phyloP scores from a whole-genome alignment of 2,329 filamentous ascomycete genomes.

The Neonectria faginata region DNA sequence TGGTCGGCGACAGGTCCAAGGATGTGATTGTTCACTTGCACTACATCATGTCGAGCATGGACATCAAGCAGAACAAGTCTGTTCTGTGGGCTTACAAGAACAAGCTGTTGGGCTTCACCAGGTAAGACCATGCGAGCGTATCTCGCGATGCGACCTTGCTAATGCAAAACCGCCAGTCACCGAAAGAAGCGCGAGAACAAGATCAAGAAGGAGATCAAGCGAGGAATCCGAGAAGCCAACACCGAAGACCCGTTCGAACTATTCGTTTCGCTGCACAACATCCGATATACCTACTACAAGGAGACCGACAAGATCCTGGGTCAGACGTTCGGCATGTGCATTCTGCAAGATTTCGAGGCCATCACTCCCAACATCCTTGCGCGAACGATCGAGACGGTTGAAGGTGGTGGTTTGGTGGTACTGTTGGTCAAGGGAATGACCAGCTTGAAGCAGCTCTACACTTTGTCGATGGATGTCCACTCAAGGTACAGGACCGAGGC shows the following conservation, averaged over 20 bases:
- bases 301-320: constrained; percentile 99
- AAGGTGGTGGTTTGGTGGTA: constrained; percentile 92
- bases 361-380: constrained; percentile 97
- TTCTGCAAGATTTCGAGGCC: constrained; percentile 97
- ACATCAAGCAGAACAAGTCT: constrained; percentile 90
- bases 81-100: constrained; percentile 99
- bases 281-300: constrained; percentile 99
- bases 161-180: constrained; percentile 67
- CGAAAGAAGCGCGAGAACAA: constrained; percentile 98
- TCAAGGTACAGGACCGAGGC: constrained; percentile 96
- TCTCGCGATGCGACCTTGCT: constrained; percentile 30
- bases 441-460: constrained; percentile 97
- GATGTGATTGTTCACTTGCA: constrained; percentile 95
- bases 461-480: constrained; percentile 97
- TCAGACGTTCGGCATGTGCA: constrained; percentile 98
- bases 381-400: constrained; percentile 95
- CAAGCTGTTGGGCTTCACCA: constrained; percentile 93
- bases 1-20: constrained; percentile 91
- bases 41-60: constrained; percentile 89
- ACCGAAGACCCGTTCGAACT: constrained; percentile 96
- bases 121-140: constrained; percentile 52
- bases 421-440: constrained; percentile 95
- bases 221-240: constrained; percentile 92
- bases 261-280: constrained; percentile 95
- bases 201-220: constrained; percentile 98